Evolutionary conservation across 2,329 filamentous ascomycete species (phyloP).

Genomic region (Sporothrix phasma): DNA sequence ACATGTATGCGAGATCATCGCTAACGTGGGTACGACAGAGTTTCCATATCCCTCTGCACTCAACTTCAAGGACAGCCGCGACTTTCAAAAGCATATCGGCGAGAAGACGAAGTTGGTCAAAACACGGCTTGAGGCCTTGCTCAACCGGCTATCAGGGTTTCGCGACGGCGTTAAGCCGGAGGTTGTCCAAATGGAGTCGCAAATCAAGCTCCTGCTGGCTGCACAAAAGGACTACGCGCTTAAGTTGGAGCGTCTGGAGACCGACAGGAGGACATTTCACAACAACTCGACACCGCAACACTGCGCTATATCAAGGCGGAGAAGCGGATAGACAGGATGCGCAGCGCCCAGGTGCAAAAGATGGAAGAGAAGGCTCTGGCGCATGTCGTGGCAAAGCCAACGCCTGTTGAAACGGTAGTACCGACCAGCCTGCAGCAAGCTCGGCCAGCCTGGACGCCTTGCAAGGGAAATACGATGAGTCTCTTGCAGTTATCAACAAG

Average conservation of each 20-base stretch:
- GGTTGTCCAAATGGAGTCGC: conserved; percentile 60
- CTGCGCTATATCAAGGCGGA: conserved; percentile 91
- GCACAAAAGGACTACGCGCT: conserved; percentile 72
- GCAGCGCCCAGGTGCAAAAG: conserved; percentile 82
- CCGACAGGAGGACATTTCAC: conserved; percentile 74
- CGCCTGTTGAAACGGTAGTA: conserved; percentile 41
- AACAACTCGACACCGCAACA: conserved; percentile 79
- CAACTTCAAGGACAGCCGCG: conserved; percentile 51
- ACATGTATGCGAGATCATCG: not conserved
- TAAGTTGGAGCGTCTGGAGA: conserved; percentile 62
- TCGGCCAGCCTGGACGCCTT: conserved; percentile 51
- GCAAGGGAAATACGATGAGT: conserved; percentile 67
- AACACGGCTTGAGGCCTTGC: conserved; percentile 59
- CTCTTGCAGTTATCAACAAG: conserved; percentile 64
- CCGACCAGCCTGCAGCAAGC: conserved; percentile 39
- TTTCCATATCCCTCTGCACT: conserved; percentile 48
- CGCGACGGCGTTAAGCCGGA: conserved; percentile 54
- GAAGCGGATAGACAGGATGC: conserved; percentile 82
- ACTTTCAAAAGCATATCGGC: conserved; percentile 75
- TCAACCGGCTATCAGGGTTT: conserved; percentile 43
- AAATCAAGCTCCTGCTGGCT: conserved; percentile 65
- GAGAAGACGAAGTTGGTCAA: conserved; percentile 69
- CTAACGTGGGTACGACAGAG: conserved; percentile 28
- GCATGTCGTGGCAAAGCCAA: conserved; percentile 44
- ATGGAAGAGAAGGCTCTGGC: conserved; percentile 81